Base-by-base conservation (phyloP, 2,329 filamentous ascomycete genomes). In the Alternaria incomplexa region DNA sequence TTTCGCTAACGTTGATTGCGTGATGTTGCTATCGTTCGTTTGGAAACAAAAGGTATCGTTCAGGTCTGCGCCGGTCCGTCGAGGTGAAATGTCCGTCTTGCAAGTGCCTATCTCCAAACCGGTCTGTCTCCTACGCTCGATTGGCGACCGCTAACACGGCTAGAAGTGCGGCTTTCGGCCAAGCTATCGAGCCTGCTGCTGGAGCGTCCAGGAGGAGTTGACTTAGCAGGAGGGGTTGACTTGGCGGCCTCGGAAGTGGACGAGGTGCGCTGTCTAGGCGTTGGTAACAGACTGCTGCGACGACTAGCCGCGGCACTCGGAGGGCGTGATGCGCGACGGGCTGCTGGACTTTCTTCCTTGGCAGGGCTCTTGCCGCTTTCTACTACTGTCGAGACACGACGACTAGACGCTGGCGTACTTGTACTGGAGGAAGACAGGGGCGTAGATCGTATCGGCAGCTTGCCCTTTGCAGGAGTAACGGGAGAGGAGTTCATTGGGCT, bases 401-500 rank as follows among this genome's bases (percentile, higher is more conserved):
- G 76, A 11, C 61, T 52, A 10, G 75, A 77, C 12, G 64, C 56
- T 9, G 75, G 70, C 4, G 74, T 75, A 20, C 63, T 63, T 15
- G 74, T 75, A 20, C 63, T 63, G 13, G 46, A 56, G 6, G 69
- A 67, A 36, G 74, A 72, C 17, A 64, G 59, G 4, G 75, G 69
- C 0, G 73, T 71, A 5, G 68, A 65, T 6, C 67, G 69, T 22
- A 68, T 58, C 8, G 68, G 57, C 9, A 61, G 40, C n/a, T 70
- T 76, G 44, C 63, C 66, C 28, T 70, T 70, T n/a, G 71, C 66
- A 13, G 77, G 76, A 6, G 77, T 78, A 12, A 72, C 66, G 5
- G 77, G 76, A 12, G 71, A 72, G 10, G 71, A 72, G 46, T 76
- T 73, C 61, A 77, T 70, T 9, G 74, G 71, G 52, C 73, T 77